Base-by-base conservation (phyloP, 441 rosid species). In the Aleurites moluccanus region DNA sequence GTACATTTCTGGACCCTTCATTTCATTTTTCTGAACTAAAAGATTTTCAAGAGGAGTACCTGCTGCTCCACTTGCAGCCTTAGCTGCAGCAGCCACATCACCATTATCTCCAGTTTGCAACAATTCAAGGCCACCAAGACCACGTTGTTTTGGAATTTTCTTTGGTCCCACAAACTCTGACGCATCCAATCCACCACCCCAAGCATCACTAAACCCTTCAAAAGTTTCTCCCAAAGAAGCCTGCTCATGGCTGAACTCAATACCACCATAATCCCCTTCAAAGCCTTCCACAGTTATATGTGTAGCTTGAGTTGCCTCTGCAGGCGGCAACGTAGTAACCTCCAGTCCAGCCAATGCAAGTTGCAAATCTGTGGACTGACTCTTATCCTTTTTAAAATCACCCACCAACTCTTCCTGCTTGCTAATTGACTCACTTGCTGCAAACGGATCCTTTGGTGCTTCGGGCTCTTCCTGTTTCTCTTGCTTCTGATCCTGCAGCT, bases 131-230 rank as follows among this genome's bases (percentile, higher is more conserved):
- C 98, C 97, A 11, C 94, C 92, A 13, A 94, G 97, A 50, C 97
- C 97, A 76, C 92, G 90, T 74, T 88, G 84, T 80, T 91, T 94
- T 2, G 78, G 82, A 69, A 88, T 84, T 76, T 94, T 89, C 86
- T 89, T 84, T 0, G 92, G 80, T 67, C 95, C 98, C 25, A 94
- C 87, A 63, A 90, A 92, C 85, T 92, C 98, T 0, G 99, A 94
- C 1, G 97, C 91, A 83, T 94, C 99, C 85, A 94, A 85, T 60
- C 97, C 99, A 53, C 98, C 99, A 73, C 99, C 99, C 93, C 94
- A 92, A 25, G 97, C 98, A 67, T 92, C 93, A 75, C 84, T 77
- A 76, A 92, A 88, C 60, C 90, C 86, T 80, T 92, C 98, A 78
- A 94, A 94, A 53, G 97, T 91, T 66, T 94, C 98, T 44, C 91